A percentile compares a stretch with the other conserved stretches of the same genome.
Conservation (phyloP, 2,329 filamentous ascomycete species). For the Hymenoscyphus occultus region DNA sequence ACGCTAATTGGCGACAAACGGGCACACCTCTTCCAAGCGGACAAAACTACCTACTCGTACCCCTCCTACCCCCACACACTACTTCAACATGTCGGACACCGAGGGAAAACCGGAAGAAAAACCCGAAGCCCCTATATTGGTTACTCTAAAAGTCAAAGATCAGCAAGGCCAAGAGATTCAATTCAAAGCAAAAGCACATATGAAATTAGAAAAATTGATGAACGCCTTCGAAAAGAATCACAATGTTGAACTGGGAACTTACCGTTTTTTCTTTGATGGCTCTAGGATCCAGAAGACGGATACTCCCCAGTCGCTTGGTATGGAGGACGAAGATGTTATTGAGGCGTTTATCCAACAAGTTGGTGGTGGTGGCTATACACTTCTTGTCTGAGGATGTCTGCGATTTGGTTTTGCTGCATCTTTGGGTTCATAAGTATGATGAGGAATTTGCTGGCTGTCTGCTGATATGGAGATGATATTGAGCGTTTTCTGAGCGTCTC, state of each 20-base stretch:
- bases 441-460: not conserved
- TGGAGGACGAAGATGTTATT: constrained; percentile 24
- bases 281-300: constrained; percentile 19
- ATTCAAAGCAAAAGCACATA: not conserved
- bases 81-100: not conserved
- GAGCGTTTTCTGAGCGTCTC: not conserved
- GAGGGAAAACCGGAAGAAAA: not conserved
- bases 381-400: not conserved
- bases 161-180: not conserved
- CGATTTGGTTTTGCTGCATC: not conserved
- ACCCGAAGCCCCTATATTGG: not conserved
- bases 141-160: not conserved
- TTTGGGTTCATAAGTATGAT: not conserved
- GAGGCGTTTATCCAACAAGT: constrained; percentile 20
- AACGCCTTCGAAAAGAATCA: not conserved
- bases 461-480: not conserved
- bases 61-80: too few species aligned
- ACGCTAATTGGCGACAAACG: too few species aligned
- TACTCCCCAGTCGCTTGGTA: constrained; percentile 19
- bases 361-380: constrained; percentile 11
- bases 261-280: constrained; percentile 24
- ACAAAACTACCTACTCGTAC: too few species aligned
- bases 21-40: too few species aligned
- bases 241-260: not conserved
- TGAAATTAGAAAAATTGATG: not conserved